Conservation (phyloP, 2,329 filamentous ascomycete genomes). For the Venturia effusa region DNA sequence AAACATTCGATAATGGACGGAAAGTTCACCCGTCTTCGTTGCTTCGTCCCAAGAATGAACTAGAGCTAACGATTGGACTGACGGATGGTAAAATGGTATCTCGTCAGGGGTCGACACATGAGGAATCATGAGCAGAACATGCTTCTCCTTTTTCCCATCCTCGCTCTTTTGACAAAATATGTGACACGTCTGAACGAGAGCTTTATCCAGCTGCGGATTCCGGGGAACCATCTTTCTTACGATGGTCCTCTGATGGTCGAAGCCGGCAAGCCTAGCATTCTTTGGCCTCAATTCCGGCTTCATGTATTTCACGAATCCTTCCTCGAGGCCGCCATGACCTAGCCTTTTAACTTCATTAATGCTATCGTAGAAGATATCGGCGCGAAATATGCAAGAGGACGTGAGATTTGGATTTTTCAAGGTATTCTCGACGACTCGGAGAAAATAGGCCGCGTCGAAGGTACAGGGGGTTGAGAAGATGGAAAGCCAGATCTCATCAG, state of each 20-base stretch:
- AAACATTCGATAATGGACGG: constrained; percentile 43
- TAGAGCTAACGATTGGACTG: constrained; percentile 63
- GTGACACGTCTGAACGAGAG: constrained; percentile 74
- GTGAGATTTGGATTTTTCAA: constrained; percentile 73
- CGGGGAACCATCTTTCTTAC: constrained; percentile 72
- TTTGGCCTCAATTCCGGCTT: constrained; percentile 29
- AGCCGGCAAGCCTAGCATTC: constrained; percentile 23
- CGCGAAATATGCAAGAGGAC: constrained; percentile 65
- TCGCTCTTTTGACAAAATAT: constrained; percentile 20
- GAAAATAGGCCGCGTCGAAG: constrained; percentile 54
- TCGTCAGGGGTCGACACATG: constrained; percentile 51
- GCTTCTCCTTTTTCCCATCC: constrained; percentile 23
- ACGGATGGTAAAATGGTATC: constrained; percentile 82
- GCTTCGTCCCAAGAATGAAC: constrained; percentile 48
- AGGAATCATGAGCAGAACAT: constrained; percentile 66
- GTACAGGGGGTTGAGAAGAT: constrained; percentile 39
- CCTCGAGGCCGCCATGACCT: background rate
- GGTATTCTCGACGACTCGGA: constrained; percentile 59
- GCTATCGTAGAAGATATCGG: constrained; percentile 57
- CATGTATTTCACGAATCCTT: constrained; percentile 36
- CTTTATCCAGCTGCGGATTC: constrained; percentile 63
- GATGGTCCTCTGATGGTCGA: constrained; percentile 48
- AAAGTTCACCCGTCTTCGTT: constrained; percentile 31
- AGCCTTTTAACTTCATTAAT: constrained; percentile 23
- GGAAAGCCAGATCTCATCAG: constrained; percentile 21